Conservation (phyloP, 2,329 filamentous ascomycete genomes). For the Aspergillus brasiliensis region DNA sequence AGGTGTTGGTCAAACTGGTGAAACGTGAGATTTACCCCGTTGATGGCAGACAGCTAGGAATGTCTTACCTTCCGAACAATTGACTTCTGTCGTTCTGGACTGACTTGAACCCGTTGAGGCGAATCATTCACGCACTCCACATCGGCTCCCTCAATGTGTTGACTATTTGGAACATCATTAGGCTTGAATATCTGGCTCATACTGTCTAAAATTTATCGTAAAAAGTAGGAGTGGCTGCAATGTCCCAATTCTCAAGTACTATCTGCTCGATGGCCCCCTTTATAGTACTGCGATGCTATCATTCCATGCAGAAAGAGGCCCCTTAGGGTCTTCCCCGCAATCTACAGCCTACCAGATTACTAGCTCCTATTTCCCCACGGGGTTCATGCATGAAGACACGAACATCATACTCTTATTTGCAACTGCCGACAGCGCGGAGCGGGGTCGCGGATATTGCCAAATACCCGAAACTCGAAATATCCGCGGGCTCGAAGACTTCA, state of each 20-base stretch:
- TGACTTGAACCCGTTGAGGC: background rate
- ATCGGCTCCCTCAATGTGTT: background rate
- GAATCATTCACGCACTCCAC: background rate
- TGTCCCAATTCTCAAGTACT: background rate
- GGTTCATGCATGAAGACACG: background rate
- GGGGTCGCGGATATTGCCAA: background rate
- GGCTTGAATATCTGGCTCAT: background rate
- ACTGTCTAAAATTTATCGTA: no score
- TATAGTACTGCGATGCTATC: background rate
- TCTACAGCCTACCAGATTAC: background rate
- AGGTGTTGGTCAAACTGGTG: slow-evolving; percentile 24
- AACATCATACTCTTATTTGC: no score
- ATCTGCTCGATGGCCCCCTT: background rate
- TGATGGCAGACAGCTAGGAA: background rate
- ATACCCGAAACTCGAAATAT: background rate
- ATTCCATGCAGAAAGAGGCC: background rate
- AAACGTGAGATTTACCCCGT: background rate
- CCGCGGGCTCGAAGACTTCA: background rate
- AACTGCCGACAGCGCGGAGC: background rate
- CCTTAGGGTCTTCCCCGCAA: background rate
- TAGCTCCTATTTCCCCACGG: background rate
- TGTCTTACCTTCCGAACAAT: background rate
- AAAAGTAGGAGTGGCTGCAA: no score
- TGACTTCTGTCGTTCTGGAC: background rate
- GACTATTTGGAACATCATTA: background rate